Evolutionary conservation across 208 protist genomes (phyloP).

Genomic region (Leishmania turanica): DNA sequence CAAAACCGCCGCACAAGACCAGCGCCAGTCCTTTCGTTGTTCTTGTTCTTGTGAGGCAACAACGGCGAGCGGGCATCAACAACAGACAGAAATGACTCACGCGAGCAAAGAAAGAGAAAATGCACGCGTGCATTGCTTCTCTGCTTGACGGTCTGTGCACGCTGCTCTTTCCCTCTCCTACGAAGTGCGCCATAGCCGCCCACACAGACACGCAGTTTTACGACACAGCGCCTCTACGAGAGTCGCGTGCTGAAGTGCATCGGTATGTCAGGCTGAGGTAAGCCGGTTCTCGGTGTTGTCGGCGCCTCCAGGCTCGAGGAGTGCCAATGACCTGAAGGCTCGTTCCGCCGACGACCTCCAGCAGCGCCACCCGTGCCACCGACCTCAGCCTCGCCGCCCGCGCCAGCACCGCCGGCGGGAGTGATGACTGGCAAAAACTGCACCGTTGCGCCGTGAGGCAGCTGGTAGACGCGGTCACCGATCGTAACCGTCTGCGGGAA

Average conservation of each 20-base stretch:
- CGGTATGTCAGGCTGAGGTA: background rate
- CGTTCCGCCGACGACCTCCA: constrained; percentile 3
- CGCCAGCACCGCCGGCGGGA: constrained; percentile 13
- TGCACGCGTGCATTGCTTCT: background rate
- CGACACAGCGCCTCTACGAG: background rate
- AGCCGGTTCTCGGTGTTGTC: background rate
- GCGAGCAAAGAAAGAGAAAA: background rate
- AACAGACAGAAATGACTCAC: background rate
- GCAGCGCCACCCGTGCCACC: background rate
- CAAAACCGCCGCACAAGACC: background rate
- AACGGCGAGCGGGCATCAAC: background rate
- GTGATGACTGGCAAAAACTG: constrained; percentile 70
- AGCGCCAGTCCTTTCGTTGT: background rate
- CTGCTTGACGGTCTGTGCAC: background rate
- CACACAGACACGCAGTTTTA: background rate
- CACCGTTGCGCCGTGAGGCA: constrained; percentile 51
- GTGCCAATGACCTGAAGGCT: background rate
- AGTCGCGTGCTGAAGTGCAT: background rate
- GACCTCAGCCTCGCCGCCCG: constrained; percentile 2
- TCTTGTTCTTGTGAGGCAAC: background rate
- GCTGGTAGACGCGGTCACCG: constrained; percentile 55
- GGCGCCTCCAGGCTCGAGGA: background rate
- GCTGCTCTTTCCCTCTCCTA: background rate
- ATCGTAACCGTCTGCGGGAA: constrained; percentile 52
- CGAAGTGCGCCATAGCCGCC: background rate